phyloP scores from a whole-genome alignment of 352 stramenopile species.

The Globisporangium spiculum region DNA sequence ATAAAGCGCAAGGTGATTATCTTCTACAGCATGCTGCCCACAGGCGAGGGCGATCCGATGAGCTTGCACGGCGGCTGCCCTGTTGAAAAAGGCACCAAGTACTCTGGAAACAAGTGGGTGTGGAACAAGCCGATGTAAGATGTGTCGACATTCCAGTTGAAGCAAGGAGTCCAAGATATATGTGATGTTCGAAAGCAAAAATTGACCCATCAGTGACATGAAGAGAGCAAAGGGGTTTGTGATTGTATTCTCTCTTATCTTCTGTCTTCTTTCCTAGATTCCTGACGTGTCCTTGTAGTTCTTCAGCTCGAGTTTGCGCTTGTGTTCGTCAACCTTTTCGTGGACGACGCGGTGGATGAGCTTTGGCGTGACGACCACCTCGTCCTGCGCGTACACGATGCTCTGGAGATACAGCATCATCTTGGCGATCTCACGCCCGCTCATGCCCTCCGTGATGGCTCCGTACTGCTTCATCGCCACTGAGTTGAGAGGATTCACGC shows the following conservation, averaged over 20 bases:
- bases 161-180: background rate
- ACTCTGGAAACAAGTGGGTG: slow-evolving; percentile 83
- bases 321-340: slow-evolving; percentile 78
- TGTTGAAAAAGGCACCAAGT: slow-evolving; percentile 71
- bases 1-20: slow-evolving; percentile 77
- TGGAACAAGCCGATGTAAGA: slow-evolving; percentile 66
- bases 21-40: slow-evolving; percentile 81
- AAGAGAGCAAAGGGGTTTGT: background rate
- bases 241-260: background rate
- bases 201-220: background rate
- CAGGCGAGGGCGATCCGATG: slow-evolving; percentile 53
- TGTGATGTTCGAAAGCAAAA: background rate
- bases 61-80: slow-evolving; percentile 70
- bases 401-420: slow-evolving; percentile 87
- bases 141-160: background rate
- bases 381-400: slow-evolving; percentile 73
- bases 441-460: slow-evolving; percentile 68
- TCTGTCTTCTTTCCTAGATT: background rate
- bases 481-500: slow-evolving; percentile 6
- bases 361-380: slow-evolving; percentile 43
- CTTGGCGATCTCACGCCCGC: slow-evolving; percentile 83
- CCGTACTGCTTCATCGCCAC: slow-evolving; percentile 47
- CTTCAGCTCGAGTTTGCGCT: slow-evolving; percentile 59
- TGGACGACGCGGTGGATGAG: slow-evolving; percentile 58
- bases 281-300: slow-evolving; percentile 18